Conservation (phyloP, 345 rosid species). For the Viola odorata region DNA sequence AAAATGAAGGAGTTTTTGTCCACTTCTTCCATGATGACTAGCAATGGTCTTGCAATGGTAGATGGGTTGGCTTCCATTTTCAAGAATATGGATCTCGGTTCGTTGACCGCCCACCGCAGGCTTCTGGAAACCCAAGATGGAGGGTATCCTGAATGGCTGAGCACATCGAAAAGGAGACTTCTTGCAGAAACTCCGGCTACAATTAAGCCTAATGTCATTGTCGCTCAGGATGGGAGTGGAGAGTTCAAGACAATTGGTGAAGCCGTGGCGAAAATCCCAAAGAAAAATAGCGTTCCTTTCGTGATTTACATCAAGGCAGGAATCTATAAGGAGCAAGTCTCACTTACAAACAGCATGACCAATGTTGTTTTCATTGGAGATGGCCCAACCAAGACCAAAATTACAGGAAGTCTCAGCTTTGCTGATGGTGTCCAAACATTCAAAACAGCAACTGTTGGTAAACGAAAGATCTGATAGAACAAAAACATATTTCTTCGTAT, state of each 20-base stretch:
- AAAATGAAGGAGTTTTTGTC: conserved; percentile 43
- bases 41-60: conserved; percentile 74
- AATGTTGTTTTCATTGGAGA: conserved; percentile 65
- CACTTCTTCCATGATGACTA: conserved; percentile 43
- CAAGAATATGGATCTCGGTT: conserved; percentile 16
- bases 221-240: conserved; percentile 72
- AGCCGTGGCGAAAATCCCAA: conserved; percentile 47
- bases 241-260: conserved; percentile 50
- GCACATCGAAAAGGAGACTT: conserved; percentile 27
- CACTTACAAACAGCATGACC: conserved; percentile 22
- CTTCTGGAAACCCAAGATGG: conserved; percentile 15
- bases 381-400: conserved; percentile 55
- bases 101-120: conserved; percentile 5
- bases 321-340: conserved; percentile 51
- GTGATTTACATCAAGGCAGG: conserved; percentile 68
- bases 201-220: conserved; percentile 42
- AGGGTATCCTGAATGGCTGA: conserved; percentile 45
- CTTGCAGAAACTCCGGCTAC: conserved; percentile 20
- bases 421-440: conserved; percentile 42
- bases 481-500: not conserved
- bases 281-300: conserved; percentile 27
- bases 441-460: conserved; percentile 55
- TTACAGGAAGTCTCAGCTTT: conserved; percentile 48
- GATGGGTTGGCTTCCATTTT: conserved; percentile 33
- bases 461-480: conserved; percentile 5